A percentile compares a stretch with the other conserved stretches of the same genome.
phyloP scores from a whole-genome alignment of 257 asterid species.

The Forsythia suspensa region DNA sequence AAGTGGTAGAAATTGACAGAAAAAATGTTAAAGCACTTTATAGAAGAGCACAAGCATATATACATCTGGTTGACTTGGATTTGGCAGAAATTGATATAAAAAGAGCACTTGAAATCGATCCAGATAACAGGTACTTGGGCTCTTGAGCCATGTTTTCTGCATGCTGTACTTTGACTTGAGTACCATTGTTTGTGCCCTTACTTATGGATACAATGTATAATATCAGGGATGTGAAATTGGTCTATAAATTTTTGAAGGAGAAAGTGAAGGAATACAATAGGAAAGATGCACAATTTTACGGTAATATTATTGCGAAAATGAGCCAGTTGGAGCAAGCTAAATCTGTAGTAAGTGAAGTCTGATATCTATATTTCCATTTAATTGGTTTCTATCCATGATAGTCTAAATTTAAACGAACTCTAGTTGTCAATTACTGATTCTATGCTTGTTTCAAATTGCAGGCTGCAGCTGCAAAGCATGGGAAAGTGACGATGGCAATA shows the following conservation, averaged over 20 bases:
- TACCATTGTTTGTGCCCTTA: background rate
- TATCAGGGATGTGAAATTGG: slow-evolving; percentile 61
- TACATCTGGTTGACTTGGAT: slow-evolving; percentile 52
- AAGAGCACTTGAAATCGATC: slow-evolving; percentile 67
- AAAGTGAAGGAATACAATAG: slow-evolving; percentile 52
- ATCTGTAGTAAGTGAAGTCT: slow-evolving; percentile 34
- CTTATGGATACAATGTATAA: slow-evolving; percentile 3
- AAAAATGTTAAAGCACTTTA: slow-evolving; percentile 59
- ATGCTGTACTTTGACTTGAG: background rate
- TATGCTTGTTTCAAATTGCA: slow-evolving; percentile 23
- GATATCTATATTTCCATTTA: background rate
- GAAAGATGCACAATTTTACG: slow-evolving; percentile 63
- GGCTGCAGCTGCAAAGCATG: slow-evolving; percentile 31
- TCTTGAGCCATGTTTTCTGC: background rate
- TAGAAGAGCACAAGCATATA: slow-evolving; percentile 67
- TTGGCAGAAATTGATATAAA: slow-evolving; percentile 59
- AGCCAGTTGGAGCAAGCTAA: slow-evolving; percentile 35
- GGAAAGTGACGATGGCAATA: slow-evolving; percentile 22
- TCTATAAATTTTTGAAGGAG: slow-evolving; percentile 48
- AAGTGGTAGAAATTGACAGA: slow-evolving; percentile 51
- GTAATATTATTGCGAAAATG: slow-evolving; percentile 54
- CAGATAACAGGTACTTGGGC: slow-evolving; percentile 44
- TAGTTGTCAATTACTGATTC: background rate
- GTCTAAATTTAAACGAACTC: background rate
- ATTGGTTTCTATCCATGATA: background rate